Evolutionary conservation across 1,139 yeast species (phyloP).

Genomic region (Hyphopichia burtonii): DNA sequence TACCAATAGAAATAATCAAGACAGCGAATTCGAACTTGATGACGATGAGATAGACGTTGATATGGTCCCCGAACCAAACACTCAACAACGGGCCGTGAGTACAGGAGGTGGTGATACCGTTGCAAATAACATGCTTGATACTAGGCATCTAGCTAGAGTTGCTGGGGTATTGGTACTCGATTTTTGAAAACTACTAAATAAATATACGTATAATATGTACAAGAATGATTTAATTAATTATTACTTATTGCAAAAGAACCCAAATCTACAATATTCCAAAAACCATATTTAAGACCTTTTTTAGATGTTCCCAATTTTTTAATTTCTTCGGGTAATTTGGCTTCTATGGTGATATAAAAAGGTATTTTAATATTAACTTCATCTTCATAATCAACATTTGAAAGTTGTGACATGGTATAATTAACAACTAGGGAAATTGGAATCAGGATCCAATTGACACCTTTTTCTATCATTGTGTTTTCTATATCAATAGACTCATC

Average conservation of each 20-base stretch:
- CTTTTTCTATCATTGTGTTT: conserved; percentile 22
- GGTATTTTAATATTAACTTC: conserved; percentile 20
- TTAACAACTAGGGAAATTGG: conserved; percentile 23
- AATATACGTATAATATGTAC: neutral
- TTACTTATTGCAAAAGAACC: conserved; percentile 10
- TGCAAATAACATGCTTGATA: conserved; percentile 42
- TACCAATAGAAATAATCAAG: conserved; percentile 15
- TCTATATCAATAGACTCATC: conserved; percentile 9
- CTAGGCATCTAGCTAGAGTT: conserved; percentile 51
- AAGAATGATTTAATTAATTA: neutral
- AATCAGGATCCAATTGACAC: conserved; percentile 35
- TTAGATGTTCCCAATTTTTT: conserved; percentile 16
- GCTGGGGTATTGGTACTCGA: conserved; percentile 60
- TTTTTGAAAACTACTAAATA: conserved; percentile 34
- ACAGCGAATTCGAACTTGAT: conserved; percentile 17
- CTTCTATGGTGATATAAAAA: conserved; percentile 23
- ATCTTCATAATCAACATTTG: neutral
- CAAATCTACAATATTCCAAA: conserved; percentile 31
- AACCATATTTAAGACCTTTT: conserved; percentile 26
- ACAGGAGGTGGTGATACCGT: conserved; percentile 10
- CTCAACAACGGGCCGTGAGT: conserved; percentile 19
- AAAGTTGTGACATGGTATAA: neutral
- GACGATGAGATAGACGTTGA: conserved; percentile 15
- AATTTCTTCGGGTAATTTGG: conserved; percentile 21
- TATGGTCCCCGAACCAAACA: conserved; percentile 13